Base-by-base conservation (phyloP, 148 eudicot genomes). In the Talinum fruticosum region DNA sequence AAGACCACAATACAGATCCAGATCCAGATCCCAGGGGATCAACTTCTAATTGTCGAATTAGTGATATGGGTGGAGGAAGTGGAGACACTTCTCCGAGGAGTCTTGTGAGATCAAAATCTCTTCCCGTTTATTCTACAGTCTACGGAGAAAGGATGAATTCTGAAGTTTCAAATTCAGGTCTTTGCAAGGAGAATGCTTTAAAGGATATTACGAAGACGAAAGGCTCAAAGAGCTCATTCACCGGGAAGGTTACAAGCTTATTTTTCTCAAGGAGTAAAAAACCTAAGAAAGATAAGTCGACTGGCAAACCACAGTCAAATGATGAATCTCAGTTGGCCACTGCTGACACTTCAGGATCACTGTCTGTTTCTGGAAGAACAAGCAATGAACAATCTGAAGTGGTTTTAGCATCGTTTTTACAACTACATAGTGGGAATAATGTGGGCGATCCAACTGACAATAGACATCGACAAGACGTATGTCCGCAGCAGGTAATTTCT, bases 71-170 rank as follows among this genome's bases (percentile, higher is more conserved):
- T 79, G 81, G 79, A 72, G 88, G 84, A 77, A 78, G 47, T 51
- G 72, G 68, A 45, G 79, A 83, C 78, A 80, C 72, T 71, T 86
- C 89, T 61, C 87, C 90, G 14, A 79, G 85, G 81, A 87, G 84
- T 76, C 91, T 93, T 77, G 61, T 76, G 73, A 96, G 99, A 87
- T 96, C 97, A 57, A 96, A 91, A 82, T 96, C 99, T 80, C 78
- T 96, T 71, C 97, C 99, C 47, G 82, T 86, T 79, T 88, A 88
- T 32, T 88, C 93, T 71, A 84, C 87, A 35, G 80, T 70, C 69
- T 86, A 78, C 71, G 88, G 77, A 72, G 79, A 76, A 59, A 73
- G 85, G 79, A 74, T 84, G 2, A 82, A 78, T 83, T n/a, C n/a
- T n/a, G n/a, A n/a, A n/a, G n/a, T n/a, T n/a, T n/a, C n/a, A n/a